phyloP scores from a whole-genome alignment of 371 early-diverging fungal genomes.

The Quaeritorhiza haematococci region DNA sequence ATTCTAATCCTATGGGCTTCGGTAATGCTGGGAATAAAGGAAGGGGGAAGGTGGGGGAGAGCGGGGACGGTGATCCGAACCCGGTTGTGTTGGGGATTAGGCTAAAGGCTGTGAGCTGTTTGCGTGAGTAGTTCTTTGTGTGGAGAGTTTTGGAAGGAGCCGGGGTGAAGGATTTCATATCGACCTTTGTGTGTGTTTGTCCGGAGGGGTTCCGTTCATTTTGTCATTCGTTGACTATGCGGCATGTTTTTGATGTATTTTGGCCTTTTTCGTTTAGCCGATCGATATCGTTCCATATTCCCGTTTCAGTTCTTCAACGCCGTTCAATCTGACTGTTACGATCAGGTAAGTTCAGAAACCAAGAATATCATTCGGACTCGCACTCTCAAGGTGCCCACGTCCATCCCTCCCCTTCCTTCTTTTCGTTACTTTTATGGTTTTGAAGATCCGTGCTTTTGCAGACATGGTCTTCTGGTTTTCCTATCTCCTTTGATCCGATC shows the following conservation, averaged over 20 bases:
- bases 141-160: background rate
- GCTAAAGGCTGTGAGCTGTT: background rate
- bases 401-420: background rate
- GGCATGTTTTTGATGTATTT: background rate
- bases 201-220: background rate
- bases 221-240: background rate
- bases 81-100: background rate
- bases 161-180: background rate
- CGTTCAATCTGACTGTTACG: conserved; percentile 60
- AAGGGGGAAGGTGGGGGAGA: too few species aligned
- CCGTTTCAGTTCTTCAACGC: conserved; percentile 54
- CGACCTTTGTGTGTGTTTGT: too few species aligned
- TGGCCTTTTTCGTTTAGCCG: conserved; percentile 19
- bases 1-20: background rate
- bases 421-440: conserved; percentile 41
- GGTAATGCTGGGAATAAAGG: too few species aligned
- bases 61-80: too few species aligned
- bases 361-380: background rate
- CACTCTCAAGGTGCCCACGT: background rate
- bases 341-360: conserved; percentile 43
- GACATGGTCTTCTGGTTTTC: conserved; percentile 38
- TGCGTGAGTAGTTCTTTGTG: background rate
- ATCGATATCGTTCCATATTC: conserved; percentile 27
- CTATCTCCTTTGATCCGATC: background rate
- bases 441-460: conserved; percentile 76